These are phyloP conservation scores for Helenozyma rhizophorensis DNA, from an alignment of 805 yeast species.

Conservation along the genomic window DNA sequence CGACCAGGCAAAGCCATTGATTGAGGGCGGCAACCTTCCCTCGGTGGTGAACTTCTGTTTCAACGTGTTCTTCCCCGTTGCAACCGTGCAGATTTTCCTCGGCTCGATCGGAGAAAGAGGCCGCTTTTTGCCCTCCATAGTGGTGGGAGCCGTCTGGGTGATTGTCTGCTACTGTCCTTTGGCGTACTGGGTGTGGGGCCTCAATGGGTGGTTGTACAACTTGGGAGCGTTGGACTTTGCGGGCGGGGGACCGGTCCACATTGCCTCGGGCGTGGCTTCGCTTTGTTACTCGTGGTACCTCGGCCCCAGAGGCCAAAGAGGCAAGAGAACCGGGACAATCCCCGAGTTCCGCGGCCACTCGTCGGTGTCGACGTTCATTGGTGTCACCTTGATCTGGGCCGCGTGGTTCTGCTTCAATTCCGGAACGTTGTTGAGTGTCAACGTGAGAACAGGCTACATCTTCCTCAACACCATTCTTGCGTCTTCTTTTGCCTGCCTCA, in stretches of 20 bases:
- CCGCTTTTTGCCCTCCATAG: constrained; percentile 35
- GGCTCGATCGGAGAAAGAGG: constrained; percentile 43
- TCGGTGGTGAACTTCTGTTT: constrained; percentile 42
- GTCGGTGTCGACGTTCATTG: constrained; percentile 34
- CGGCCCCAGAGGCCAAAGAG: constrained; percentile 34
- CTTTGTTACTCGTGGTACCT: constrained; percentile 38
- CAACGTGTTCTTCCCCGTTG: constrained; percentile 44
- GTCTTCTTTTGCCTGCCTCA: constrained; percentile 43
- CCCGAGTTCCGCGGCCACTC: constrained; percentile 29
- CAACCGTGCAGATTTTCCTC: constrained; percentile 45
- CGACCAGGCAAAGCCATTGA: constrained; percentile 35
- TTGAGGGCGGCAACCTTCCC: constrained; percentile 46
- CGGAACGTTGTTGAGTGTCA: constrained; percentile 40
- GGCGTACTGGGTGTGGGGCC: constrained; percentile 46
- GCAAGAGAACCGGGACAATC: constrained; percentile 21
- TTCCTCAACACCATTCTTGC: constrained; percentile 49
- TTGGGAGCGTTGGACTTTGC: constrained; percentile 46
- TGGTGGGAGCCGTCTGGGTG: constrained; percentile 38
- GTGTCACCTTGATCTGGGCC: constrained; percentile 44
- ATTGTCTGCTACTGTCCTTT: constrained; percentile 43
- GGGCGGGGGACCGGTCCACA: constrained; percentile 49
- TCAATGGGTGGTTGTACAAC: constrained; percentile 40
- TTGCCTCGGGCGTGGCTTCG: constrained; percentile 41
- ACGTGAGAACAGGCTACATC: constrained; percentile 41
- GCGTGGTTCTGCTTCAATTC: constrained; percentile 50